These are phyloP conservation scores for Rhododendron ovatum DNA, from an alignment of 148 eudicot genomes.

Conservation along the genomic window DNA sequence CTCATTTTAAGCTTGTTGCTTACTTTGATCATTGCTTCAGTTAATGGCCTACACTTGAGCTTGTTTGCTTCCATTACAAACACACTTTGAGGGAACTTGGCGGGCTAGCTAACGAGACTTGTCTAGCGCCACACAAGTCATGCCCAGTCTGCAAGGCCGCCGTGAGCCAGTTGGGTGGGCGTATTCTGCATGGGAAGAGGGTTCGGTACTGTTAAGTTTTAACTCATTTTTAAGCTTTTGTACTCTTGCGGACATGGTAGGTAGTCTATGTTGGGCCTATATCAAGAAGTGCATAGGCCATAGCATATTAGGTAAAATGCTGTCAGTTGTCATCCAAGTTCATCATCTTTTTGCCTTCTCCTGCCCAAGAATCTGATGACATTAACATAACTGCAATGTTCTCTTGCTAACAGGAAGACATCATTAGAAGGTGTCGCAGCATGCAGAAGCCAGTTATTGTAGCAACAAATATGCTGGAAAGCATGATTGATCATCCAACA, in stretches of 20 bases:
- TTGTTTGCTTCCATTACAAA: background rate
- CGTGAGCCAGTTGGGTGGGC: too few relatives aligned
- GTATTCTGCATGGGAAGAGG: background rate
- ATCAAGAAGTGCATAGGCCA: background rate
- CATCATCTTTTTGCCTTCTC: background rate
- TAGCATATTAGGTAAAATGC: background rate
- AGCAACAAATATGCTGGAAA: constrained; percentile 98
- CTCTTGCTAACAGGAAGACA: constrained; percentile 60
- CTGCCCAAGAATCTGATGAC: background rate
- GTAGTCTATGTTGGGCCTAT: background rate
- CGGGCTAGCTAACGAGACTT: too few relatives aligned
- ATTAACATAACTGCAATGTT: background rate
- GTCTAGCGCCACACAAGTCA: too few relatives aligned
- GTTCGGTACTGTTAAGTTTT: background rate
- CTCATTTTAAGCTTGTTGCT: background rate
- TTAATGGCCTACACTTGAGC: background rate
- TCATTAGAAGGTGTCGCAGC: constrained; percentile 75
- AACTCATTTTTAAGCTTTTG: background rate
- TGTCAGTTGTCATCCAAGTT: background rate
- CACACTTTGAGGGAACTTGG: background rate
- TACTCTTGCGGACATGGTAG: background rate
- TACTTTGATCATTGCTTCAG: too few relatives aligned
- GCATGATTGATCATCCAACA: constrained; percentile 93
- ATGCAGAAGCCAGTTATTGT: constrained; percentile 93
- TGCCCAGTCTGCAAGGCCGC: too few relatives aligned